Evolutionary conservation across 768 basidiomycete species (phyloP).

Genomic region (Suillus placidus): DNA sequence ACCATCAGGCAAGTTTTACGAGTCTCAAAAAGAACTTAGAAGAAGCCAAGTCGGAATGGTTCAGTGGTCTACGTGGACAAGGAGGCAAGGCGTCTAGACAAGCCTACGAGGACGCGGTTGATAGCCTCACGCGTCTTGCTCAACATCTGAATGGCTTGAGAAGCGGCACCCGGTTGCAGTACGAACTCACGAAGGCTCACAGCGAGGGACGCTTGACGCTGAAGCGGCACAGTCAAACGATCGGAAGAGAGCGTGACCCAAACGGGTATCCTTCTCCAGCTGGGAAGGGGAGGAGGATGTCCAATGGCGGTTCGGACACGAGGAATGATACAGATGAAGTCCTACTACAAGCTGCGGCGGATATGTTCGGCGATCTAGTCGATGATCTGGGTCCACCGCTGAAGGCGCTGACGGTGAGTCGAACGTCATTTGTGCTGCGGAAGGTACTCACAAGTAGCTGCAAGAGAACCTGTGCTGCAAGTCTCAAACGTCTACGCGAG

Average conservation of each 20-base stretch:
- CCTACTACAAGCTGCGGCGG: conserved; percentile 54
- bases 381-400: conserved; percentile 81
- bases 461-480: conserved; percentile 62
- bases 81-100: conserved; percentile 38
- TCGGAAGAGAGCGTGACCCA: conserved; percentile 19
- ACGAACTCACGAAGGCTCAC: conserved; percentile 72
- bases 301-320: conserved; percentile 36
- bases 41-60: conserved; percentile 89
- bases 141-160: conserved; percentile 93
- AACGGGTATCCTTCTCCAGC: conserved; percentile 11
- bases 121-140: conserved; percentile 84
- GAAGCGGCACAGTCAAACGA: conserved; percentile 21
- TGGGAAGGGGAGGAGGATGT: conserved; percentile 25
- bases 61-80: conserved; percentile 33
- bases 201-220: conserved; percentile 47
- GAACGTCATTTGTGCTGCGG: conserved; percentile 8
- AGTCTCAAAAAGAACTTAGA: conserved; percentile 81
- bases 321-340: conserved; percentile 47
- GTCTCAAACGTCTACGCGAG: conserved; percentile 64
- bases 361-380: conserved; percentile 76
- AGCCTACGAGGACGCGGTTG: conserved; percentile 86
- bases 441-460: not conserved
- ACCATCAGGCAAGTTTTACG: conserved; percentile 89
- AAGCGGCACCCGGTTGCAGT: conserved; percentile 81
- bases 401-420: conserved; percentile 68